Evolutionary conservation across 2,329 filamentous ascomycete genomes (phyloP).

Genomic region (Plectosphaerella plurivora): DNA sequence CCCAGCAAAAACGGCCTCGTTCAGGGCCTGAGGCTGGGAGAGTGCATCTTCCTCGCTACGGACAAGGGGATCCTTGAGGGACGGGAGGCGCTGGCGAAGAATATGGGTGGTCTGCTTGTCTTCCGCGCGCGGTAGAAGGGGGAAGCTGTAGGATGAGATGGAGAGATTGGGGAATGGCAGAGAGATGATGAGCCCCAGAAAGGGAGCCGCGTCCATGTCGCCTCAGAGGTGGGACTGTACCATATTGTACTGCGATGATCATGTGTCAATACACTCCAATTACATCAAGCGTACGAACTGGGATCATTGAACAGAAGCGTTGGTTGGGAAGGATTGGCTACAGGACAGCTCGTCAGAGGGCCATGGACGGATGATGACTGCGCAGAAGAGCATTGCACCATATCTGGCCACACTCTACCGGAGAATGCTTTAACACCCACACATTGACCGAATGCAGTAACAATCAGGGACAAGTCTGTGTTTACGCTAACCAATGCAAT

Average conservation of each 20-base stretch:
- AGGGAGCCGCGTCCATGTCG: background rate
- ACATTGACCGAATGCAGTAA: too few relatives aligned
- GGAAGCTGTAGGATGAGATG: background rate
- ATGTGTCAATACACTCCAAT: background rate
- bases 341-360: background rate
- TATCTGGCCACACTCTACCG: too few relatives aligned
- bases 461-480: too few relatives aligned
- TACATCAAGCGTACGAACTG: too few relatives aligned
- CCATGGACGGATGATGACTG: too few relatives aligned
- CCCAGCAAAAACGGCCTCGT: conserved; percentile 63
- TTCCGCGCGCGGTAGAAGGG: conserved; percentile 56
- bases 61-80: conserved; percentile 75
- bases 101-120: conserved; percentile 73
- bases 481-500: too few relatives aligned
- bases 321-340: background rate
- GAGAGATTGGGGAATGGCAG: background rate
- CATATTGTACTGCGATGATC: conserved; percentile 3
- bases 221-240: background rate
- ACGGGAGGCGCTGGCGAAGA: conserved; percentile 75
- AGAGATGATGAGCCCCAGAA: background rate
- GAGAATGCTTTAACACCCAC: too few relatives aligned
- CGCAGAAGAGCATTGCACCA: too few relatives aligned
- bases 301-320: too few relatives aligned
- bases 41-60: conserved; percentile 77
- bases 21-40: conserved; percentile 72